A percentile compares a stretch with the other conserved stretches of the same genome.
phyloP scores from a whole-genome alignment of 768 basidiomycete species.

The Amanita muscaria region DNA sequence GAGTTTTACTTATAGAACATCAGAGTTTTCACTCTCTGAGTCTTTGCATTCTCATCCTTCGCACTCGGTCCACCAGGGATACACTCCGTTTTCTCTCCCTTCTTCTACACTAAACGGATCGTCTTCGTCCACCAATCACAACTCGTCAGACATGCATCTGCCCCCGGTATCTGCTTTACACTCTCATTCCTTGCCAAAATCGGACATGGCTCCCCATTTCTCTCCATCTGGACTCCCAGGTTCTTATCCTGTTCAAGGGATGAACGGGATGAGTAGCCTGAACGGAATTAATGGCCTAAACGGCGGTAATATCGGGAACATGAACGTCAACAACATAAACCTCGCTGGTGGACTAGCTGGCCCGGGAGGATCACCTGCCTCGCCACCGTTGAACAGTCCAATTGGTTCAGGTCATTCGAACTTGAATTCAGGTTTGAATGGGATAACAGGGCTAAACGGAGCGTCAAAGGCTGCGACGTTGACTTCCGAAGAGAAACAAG shows the following conservation, averaged over 20 bases:
- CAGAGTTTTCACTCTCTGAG: slow-evolving; percentile 36
- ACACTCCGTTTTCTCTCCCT: slow-evolving; percentile 7
- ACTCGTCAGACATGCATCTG: slow-evolving; percentile 13
- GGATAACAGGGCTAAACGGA: neutral
- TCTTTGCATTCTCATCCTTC: slow-evolving; percentile 24
- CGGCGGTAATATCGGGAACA: neutral
- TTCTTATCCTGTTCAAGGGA: too few species aligned
- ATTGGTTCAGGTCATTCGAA: neutral
- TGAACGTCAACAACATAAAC: slow-evolving; percentile 13
- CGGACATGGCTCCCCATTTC: neutral
- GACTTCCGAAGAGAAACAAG: slow-evolving; percentile 35
- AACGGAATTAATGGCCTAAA: neutral
- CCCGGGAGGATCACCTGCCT: neutral
- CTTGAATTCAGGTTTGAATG: neutral
- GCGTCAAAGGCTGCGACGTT: neutral
- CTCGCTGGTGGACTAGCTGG: slow-evolving; percentile 5
- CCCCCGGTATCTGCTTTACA: slow-evolving; percentile 15
- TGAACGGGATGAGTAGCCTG: too few species aligned
- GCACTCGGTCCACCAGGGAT: slow-evolving; percentile 8
- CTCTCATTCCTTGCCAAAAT: neutral
- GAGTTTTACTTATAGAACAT: slow-evolving; percentile 7
- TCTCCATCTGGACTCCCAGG: neutral
- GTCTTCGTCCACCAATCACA: neutral
- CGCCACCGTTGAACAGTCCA: neutral
- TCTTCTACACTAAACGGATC: slow-evolving; percentile 1